A percentile compares a stretch with the other conserved stretches of the same genome.
phyloP scores from a whole-genome alignment of 2,329 filamentous ascomycete species.

The Xylariales sp. region DNA sequence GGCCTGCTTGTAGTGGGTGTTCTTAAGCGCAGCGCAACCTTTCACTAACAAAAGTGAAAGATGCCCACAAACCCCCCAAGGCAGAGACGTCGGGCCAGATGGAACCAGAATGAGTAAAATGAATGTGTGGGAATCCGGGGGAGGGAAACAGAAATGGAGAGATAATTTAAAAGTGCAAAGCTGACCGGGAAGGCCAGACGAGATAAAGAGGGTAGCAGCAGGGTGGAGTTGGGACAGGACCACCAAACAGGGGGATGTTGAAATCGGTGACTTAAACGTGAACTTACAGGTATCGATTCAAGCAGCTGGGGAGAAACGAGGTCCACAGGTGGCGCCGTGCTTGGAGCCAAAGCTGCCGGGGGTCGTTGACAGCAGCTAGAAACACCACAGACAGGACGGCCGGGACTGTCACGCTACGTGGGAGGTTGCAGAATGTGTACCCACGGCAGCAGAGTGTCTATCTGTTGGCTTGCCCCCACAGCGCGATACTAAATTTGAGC shows the following conservation, averaged over 20 bases:
- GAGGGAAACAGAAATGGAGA: constrained; percentile 13
- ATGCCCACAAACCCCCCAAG: too few species aligned
- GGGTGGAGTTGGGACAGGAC: constrained; percentile 2
- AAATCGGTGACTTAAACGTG: too few species aligned
- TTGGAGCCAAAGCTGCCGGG: background rate
- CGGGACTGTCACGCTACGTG: background rate
- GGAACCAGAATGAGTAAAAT: too few species aligned
- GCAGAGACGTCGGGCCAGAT: too few species aligned
- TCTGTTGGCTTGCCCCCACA: constrained; percentile 14
- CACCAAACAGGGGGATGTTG: too few species aligned
- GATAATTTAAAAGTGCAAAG: constrained; percentile 15
- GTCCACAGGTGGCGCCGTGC: constrained; percentile 1
- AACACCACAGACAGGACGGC: background rate
- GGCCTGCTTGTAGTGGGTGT: too few species aligned
- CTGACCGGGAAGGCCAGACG: constrained; percentile 10
- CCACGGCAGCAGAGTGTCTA: background rate
- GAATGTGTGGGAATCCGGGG: too few species aligned
- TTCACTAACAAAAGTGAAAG: too few species aligned
- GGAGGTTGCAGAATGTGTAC: background rate
- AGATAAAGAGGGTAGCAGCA: constrained; percentile 7
- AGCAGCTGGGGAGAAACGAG: background rate
- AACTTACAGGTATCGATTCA: too few species aligned
- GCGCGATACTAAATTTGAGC: constrained; percentile 18
- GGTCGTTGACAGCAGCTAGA: background rate
- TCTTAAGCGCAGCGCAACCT: too few species aligned